Evolutionary conservation across 2,329 filamentous ascomycete genomes (phyloP).

Genomic region (Monilinia fructicola): DNA sequence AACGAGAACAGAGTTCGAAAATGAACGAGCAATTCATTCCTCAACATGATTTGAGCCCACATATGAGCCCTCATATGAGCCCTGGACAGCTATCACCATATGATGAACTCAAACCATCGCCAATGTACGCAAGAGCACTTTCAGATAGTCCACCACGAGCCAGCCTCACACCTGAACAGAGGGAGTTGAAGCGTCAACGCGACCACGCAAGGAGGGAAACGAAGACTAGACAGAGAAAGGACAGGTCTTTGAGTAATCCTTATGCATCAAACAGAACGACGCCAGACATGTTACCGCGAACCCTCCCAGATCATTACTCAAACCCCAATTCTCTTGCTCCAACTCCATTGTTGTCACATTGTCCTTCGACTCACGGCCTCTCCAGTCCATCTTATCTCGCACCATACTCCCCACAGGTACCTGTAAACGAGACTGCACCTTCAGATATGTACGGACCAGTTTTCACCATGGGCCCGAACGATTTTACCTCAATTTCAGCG

Average conservation of each 20-base stretch:
- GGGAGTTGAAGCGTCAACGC: slow-evolving; percentile 60
- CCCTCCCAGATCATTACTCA: slow-evolving; percentile 36
- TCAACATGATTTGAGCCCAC: slow-evolving; percentile 28
- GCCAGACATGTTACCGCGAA: slow-evolving; percentile 40
- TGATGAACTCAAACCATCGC: slow-evolving; percentile 39
- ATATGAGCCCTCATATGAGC: slow-evolving; percentile 32
- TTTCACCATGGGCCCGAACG: slow-evolving; percentile 39
- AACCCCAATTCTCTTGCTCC: slow-evolving; percentile 36
- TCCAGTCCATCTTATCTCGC: slow-evolving; percentile 36
- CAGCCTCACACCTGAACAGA: slow-evolving; percentile 57
- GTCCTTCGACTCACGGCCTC: slow-evolving; percentile 33
- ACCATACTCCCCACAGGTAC: slow-evolving; percentile 35
- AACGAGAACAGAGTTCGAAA: slow-evolving; percentile 38
- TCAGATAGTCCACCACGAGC: slow-evolving; percentile 59
- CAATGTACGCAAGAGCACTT: slow-evolving; percentile 39
- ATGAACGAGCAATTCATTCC: slow-evolving; percentile 38
- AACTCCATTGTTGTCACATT: slow-evolving; percentile 38
- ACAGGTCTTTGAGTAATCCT: slow-evolving; percentile 40
- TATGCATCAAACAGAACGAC: slow-evolving; percentile 38
- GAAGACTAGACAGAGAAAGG: slow-evolving; percentile 55
- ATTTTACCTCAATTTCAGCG: slow-evolving; percentile 34
- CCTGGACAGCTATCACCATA: slow-evolving; percentile 36
- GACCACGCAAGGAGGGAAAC: slow-evolving; percentile 59
- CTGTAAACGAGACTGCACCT: slow-evolving; percentile 29
- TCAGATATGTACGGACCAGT: slow-evolving; percentile 39